Evolutionary conservation across 495 filamentous ascomycete species (phyloP), one percentile per base, ranked within the genome.

Genomic region (Glarea lozoyensis): DNA sequence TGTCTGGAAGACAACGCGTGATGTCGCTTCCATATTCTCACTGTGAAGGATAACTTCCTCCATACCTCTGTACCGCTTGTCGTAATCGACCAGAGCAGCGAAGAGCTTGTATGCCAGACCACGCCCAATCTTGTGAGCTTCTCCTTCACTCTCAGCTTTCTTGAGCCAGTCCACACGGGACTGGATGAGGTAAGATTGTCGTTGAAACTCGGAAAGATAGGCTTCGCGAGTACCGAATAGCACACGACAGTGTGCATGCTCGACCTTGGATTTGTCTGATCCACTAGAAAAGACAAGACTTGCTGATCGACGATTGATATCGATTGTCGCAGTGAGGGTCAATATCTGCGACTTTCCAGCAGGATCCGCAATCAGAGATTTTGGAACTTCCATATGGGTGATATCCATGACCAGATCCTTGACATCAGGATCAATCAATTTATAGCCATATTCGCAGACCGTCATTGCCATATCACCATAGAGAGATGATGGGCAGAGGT

Each of bases 401-500:
- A 83, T 71, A 50, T 84, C 74, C 48, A 78, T 67, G 4, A 68
- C 72, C 25, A 73, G 61, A n/a, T 69, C 65, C 47, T 72, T 64
- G 13, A 58, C 55, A 7, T 73, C 68, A 1, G 74, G 73, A 23
- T 72, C 68, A 39, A 76, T 58, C 30, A 76, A 65, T 43, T 76
- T 70, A 40, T 82, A 73, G 19, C 79, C 63, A 49, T 85, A 86
- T 19, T 87, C 73, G 46, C 70, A 79, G 30, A 86, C 60, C 0
- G 84, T 88, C 46, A 85, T 71, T 10, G 82, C 82, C 66, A 87
- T 85, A 58, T 90, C 85, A 19, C 77, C 83, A 46, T 86, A 88
- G 1, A 88, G 60, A 1, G 79, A 76, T 22, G 68, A 70, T 3
- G 69, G 68, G 27, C 66, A 73, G 10, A 75, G 58, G 1, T 58